phyloP scores from a whole-genome alignment of 2,329 filamentous ascomycete genomes.

The Falciphora oryzae region DNA sequence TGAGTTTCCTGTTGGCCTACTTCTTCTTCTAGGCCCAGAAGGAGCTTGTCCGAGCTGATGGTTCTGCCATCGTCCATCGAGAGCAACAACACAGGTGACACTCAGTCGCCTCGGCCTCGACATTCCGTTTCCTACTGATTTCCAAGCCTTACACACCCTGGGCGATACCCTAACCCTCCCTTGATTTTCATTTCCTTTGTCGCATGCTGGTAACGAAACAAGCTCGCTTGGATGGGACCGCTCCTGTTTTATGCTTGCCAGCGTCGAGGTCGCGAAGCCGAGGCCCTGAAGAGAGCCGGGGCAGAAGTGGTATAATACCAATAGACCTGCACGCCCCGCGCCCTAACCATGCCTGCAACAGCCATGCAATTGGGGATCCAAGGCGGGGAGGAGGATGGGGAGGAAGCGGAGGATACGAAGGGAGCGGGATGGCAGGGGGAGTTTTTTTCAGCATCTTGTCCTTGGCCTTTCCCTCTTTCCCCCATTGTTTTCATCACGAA shows the following conservation, averaged over 20 bases:
- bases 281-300: not conserved
- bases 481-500: not conserved
- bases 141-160: not conserved
- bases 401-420: not conserved
- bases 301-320: not conserved
- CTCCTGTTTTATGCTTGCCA: not conserved
- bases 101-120: not conserved
- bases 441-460: not conserved
- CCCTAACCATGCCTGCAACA: not conserved
- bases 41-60: not conserved
- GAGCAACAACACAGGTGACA: not conserved
- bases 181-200: not conserved
- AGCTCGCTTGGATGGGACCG: not conserved
- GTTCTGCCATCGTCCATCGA: not conserved
- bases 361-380: not conserved
- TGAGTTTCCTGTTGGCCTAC: conserved; percentile 92
- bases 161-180: not conserved
- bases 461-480: not conserved
- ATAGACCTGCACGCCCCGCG: not conserved
- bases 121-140: not conserved
- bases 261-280: not conserved
- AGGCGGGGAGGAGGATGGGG: not conserved
- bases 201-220: not conserved
- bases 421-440: not conserved
- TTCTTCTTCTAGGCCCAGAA: conserved; percentile 75